These are phyloP conservation scores for Phytophthora megakarya DNA, from an alignment of 352 stramenopile genomes.

Conservation along the genomic window DNA sequence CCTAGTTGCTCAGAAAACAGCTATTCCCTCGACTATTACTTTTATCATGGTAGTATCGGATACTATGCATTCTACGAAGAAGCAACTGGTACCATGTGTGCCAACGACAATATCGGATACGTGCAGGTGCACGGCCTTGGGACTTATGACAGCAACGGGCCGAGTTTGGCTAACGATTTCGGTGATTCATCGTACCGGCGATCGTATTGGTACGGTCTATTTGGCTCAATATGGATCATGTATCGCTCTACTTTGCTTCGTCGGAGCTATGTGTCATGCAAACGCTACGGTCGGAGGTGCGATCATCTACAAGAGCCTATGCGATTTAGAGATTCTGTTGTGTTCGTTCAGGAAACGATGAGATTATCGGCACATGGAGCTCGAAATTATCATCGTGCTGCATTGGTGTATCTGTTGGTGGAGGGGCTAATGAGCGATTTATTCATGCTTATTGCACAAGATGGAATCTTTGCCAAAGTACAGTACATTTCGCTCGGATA, in stretches of 20 bases:
- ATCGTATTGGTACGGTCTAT: conserved; percentile 36
- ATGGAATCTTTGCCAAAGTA: conserved; percentile 36
- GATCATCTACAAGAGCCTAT: conserved; percentile 26
- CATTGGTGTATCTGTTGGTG: conserved; percentile 30
- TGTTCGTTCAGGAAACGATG: conserved; percentile 36
- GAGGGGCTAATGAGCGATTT: conserved; percentile 39
- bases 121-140: conserved; percentile 31
- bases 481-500: conserved; percentile 43
- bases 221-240: conserved; percentile 29
- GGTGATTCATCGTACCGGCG: conserved; percentile 22
- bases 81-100: conserved; percentile 27
- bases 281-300: conserved; percentile 23
- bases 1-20: conserved; percentile 13
- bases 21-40: conserved; percentile 40
- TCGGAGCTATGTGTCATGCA: conserved; percentile 28
- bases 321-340: conserved; percentile 26
- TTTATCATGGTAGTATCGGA: conserved; percentile 37
- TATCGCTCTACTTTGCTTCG: conserved; percentile 31
- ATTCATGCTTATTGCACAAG: conserved; percentile 39
- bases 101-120: conserved; percentile 35
- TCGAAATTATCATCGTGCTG: conserved; percentile 31
- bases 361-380: conserved; percentile 29
- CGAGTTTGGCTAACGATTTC: conserved; percentile 19
- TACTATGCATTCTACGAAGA: conserved; percentile 41
- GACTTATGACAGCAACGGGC: conserved; percentile 34